phyloP scores from a whole-genome alignment of 306 rosid genomes.

The Trifolium fragiferum region DNA sequence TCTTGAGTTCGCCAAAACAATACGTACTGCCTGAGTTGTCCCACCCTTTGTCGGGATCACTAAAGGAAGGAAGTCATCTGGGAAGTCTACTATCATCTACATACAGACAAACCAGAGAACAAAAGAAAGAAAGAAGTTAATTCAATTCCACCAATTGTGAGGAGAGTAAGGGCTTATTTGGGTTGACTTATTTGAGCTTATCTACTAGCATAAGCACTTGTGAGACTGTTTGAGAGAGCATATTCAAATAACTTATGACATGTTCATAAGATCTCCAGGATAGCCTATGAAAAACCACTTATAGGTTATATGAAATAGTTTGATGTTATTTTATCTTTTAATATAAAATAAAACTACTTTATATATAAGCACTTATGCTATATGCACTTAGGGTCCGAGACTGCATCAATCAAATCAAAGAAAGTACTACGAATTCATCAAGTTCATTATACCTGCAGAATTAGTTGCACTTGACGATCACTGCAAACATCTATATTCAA shows the following conservation, averaged over 20 bases:
- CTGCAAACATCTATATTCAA: slow-evolving; percentile 82
- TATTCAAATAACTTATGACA: background rate
- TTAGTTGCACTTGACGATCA: slow-evolving; percentile 75
- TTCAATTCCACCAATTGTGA: slow-evolving; percentile 2
- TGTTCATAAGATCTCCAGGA: background rate
- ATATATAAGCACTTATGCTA: background rate
- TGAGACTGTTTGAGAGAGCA: background rate
- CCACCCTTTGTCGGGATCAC: slow-evolving; percentile 63
- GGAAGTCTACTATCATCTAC: slow-evolving; percentile 68
- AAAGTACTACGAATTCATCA: slow-evolving; percentile 19
- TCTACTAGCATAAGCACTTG: background rate
- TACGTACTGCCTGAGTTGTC: slow-evolving; percentile 59
- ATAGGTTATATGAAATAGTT: background rate
- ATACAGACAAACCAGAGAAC: slow-evolving; percentile 44
- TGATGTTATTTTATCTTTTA: background rate
- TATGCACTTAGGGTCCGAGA: background rate
- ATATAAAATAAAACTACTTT: background rate
- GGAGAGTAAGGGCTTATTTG: background rate
- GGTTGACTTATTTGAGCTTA: background rate
- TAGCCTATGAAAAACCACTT: background rate
- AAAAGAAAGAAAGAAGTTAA: background rate
- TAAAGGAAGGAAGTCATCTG: slow-evolving; percentile 74
- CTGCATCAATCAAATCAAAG: slow-evolving; percentile 36
- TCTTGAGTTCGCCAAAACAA: slow-evolving; percentile 67
- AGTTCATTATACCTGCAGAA: slow-evolving; percentile 64